phyloP scores from a whole-genome alignment of 2,329 filamentous ascomycete genomes.

The Fusarium piperis region DNA sequence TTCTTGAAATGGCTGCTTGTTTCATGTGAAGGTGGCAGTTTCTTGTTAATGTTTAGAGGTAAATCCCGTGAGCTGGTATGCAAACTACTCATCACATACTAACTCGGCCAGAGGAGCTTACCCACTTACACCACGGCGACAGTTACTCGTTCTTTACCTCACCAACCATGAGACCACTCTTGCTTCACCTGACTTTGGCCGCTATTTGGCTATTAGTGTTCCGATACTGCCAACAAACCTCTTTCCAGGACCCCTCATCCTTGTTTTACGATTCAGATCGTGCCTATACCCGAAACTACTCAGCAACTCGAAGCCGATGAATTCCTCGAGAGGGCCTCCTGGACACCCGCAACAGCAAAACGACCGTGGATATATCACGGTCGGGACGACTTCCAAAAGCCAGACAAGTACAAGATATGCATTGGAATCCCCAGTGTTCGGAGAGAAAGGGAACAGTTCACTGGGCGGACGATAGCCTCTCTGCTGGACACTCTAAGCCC shows the following conservation, averaged over 20 bases:
- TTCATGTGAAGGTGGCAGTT: not conserved
- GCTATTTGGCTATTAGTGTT: slow-evolving; percentile 33
- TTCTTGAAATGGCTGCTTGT: not conserved
- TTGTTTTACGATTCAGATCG: slow-evolving; percentile 37
- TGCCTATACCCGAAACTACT: slow-evolving; percentile 41
- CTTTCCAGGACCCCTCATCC: slow-evolving; percentile 40
- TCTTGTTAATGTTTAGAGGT: not conserved
- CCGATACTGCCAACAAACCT: slow-evolving; percentile 32
- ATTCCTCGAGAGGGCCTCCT: slow-evolving; percentile 21
- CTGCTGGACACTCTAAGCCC: slow-evolving; percentile 42
- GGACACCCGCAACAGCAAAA: slow-evolving; percentile 1
- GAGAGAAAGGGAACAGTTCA: slow-evolving; percentile 40
- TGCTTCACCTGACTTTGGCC: not conserved
- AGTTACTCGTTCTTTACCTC: not conserved
- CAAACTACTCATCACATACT: not conserved
- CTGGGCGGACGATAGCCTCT: slow-evolving; percentile 41
- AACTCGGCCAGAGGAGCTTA: not conserved
- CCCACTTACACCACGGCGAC: not conserved
- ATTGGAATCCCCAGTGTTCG: slow-evolving; percentile 44
- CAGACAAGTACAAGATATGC: slow-evolving; percentile 30
- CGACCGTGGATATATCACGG: slow-evolving; percentile 11
- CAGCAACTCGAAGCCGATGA: slow-evolving; percentile 36
- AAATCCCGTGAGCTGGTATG: not conserved
- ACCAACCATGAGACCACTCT: not conserved
- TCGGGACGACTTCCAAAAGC: not conserved